Percentiles rank a stretch among this genome's conserved stretches.
phyloP scores from a whole-genome alignment of 208 protist species.

The Trypanosoma congolense region DNA sequence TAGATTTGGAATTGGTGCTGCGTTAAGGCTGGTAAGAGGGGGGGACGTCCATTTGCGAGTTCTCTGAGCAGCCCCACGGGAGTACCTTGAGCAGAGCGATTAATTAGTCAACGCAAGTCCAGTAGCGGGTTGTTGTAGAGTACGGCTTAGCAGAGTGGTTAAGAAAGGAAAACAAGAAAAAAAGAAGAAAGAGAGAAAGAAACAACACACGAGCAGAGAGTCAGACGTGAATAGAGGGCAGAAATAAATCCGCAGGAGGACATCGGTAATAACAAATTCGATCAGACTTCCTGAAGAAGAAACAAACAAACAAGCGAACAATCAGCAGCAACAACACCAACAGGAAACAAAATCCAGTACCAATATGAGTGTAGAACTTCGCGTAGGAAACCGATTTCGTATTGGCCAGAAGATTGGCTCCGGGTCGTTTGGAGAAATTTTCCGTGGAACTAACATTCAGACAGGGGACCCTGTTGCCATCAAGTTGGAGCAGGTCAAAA shows the following conservation, averaged over 20 bases:
- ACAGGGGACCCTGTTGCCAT: slow-evolving; percentile 88
- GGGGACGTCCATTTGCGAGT: too few species aligned
- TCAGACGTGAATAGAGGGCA: not conserved
- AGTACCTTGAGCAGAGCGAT: too few species aligned
- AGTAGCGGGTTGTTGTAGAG: too few species aligned
- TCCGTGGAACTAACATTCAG: slow-evolving; percentile 88
- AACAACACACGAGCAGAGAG: not conserved
- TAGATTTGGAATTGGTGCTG: too few species aligned
- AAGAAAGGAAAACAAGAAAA: not conserved
- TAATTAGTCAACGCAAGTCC: too few species aligned
- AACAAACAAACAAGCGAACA: not conserved
- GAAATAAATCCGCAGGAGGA: not conserved
- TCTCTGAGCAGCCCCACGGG: too few species aligned
- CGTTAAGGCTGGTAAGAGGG: too few species aligned
- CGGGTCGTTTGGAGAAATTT: slow-evolving; percentile 93
- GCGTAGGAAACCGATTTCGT: slow-evolving; percentile 94
- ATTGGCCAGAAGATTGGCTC: slow-evolving; percentile 97
- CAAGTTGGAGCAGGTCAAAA: slow-evolving; percentile 88
- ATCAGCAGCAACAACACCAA: not conserved
- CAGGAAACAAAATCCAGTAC: not conserved
- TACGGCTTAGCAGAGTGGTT: too few species aligned
- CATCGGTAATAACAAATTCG: too few species aligned
- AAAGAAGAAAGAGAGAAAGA: not conserved
- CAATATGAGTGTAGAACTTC: slow-evolving; percentile 84
- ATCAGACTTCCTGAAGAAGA: too few species aligned